Percentiles rank a stretch among this genome's conserved stretches.
Conservation (phyloP, 2,329 filamentous ascomycete genomes). For the Pseudomassariella vexata region DNA sequence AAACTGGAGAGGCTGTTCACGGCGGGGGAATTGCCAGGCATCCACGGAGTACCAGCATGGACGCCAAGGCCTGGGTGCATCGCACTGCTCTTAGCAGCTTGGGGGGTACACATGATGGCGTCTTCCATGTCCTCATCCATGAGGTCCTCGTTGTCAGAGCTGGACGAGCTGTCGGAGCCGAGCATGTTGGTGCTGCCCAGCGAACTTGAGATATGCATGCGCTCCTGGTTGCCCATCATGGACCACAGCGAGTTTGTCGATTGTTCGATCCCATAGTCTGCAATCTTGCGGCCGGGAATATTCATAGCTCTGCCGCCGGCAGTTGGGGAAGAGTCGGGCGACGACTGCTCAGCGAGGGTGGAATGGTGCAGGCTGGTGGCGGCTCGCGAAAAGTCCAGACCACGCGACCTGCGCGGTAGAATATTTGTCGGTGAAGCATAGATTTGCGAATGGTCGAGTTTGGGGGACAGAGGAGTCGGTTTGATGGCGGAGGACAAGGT, state of each 20-base stretch:
- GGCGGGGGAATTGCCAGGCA: slow-evolving; percentile 61
- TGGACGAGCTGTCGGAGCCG: slow-evolving; percentile 72
- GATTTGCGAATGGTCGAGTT: slow-evolving; percentile 76
- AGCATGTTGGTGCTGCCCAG: slow-evolving; percentile 75
- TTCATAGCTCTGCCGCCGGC: slow-evolving; percentile 58
- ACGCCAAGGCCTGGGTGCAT: slow-evolving; percentile 26
- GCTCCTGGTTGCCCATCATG: slow-evolving; percentile 63
- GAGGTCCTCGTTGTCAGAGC: slow-evolving; percentile 62
- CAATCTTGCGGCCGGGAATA: slow-evolving; percentile 48
- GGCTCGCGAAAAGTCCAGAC: slow-evolving; percentile 87
- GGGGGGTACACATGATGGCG: slow-evolving; percentile 76
- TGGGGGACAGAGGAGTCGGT: slow-evolving; percentile 72
- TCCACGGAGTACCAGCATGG: slow-evolving; percentile 51
- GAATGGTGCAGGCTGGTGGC: slow-evolving; percentile 95
- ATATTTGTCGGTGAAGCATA: slow-evolving; percentile 86
- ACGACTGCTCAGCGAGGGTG: slow-evolving; percentile 80
- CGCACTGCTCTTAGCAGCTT: slow-evolving; percentile 57
- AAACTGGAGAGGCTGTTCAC: slow-evolving; percentile 78
- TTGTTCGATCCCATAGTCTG: slow-evolving; percentile 51
- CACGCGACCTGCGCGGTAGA: slow-evolving; percentile 80
- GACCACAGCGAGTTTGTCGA: slow-evolving; percentile 69
- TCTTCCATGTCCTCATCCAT: slow-evolving; percentile 77
- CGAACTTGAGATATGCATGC: slow-evolving; percentile 71
- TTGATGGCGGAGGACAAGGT: slow-evolving; percentile 39
- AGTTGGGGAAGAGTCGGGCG: slow-evolving; percentile 85